A percentile compares a stretch with the other conserved stretches of the same genome.
Conservation (phyloP, 1,284 basidiomycete genomes). For the Apiotrichum porosum region DNA sequence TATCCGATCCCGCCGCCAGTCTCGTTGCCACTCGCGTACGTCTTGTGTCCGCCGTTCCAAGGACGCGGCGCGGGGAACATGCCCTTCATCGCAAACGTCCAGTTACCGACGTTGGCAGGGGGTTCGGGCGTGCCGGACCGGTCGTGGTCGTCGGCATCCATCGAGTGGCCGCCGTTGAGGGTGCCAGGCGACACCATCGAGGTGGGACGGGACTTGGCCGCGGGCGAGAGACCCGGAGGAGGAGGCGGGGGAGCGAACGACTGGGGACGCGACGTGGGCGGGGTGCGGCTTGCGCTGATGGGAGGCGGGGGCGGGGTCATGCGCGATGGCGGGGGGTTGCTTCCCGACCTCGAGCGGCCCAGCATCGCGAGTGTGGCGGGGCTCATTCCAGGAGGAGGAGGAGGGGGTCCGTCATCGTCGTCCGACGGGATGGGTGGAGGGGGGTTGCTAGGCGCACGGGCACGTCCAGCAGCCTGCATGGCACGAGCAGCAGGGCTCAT, state of each 20-base stretch:
- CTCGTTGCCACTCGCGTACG: constrained; percentile 41
- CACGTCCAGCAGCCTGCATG: too few relatives aligned
- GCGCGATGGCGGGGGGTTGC: constrained; percentile 7
- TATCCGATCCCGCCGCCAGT: constrained; percentile 40
- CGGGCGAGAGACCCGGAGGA: background rate
- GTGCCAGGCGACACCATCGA: constrained; percentile 18
- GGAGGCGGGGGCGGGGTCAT: background rate
- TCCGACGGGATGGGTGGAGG: constrained; percentile 10
- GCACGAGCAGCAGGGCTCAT: constrained; percentile 30
- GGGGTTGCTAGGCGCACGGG: constrained; percentile 7
- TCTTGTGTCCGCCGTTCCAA: constrained; percentile 37
- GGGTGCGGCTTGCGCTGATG: too few relatives aligned
- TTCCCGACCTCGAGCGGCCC: constrained; percentile 8
- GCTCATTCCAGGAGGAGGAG: constrained; percentile 30
- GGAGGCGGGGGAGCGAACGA: background rate
- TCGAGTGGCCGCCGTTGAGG: constrained; percentile 1
- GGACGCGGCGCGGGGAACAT: constrained; percentile 49
- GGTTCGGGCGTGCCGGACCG: constrained; percentile 31
- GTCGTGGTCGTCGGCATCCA: constrained; percentile 10
- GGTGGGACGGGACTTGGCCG: constrained; percentile 21
- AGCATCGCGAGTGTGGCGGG: constrained; percentile 25
- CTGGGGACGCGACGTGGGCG: too few relatives aligned
- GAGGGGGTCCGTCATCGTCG: constrained; percentile 29
- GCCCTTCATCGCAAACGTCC: constrained; percentile 49
- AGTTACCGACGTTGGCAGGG: constrained; percentile 41